phyloP scores from a whole-genome alignment of 106 monocot species.

The Amphibolis antarctica region DNA sequence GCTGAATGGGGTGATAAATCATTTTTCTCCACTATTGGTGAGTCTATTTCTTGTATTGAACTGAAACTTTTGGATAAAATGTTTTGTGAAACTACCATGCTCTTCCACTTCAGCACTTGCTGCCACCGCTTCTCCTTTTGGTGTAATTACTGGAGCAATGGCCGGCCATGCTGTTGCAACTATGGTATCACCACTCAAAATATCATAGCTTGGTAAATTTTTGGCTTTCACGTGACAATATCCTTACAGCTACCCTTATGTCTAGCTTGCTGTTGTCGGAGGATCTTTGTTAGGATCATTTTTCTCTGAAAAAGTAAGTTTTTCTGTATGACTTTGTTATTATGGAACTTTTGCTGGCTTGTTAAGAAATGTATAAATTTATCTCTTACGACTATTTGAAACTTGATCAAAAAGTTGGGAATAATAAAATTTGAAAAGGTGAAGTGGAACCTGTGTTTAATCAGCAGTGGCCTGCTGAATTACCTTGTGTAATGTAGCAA shows the following conservation, averaged over 20 bases:
- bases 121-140: constrained; percentile 94
- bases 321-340: background rate
- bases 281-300: constrained; percentile 80
- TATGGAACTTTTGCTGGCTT: background rate
- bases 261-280: constrained; percentile 86
- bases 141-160: constrained; percentile 79
- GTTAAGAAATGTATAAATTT: background rate
- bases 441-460: no score
- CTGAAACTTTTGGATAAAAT: background rate
- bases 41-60: background rate
- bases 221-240: background rate
- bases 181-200: constrained; percentile 32
- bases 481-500: no score
- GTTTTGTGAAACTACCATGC: background rate
- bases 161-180: constrained; percentile 95
- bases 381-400: no score
- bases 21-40: constrained; percentile 95
- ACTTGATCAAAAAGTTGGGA: no score
- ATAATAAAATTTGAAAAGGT: no score
- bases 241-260: background rate
- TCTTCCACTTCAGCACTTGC: constrained; percentile 59
- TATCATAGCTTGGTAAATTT: background rate
- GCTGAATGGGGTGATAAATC: constrained; percentile 99
- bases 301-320: constrained; percentile 81
- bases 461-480: no score